phyloP scores from a whole-genome alignment of 805 yeast species.

The Brettanomyces custersianus region DNA sequence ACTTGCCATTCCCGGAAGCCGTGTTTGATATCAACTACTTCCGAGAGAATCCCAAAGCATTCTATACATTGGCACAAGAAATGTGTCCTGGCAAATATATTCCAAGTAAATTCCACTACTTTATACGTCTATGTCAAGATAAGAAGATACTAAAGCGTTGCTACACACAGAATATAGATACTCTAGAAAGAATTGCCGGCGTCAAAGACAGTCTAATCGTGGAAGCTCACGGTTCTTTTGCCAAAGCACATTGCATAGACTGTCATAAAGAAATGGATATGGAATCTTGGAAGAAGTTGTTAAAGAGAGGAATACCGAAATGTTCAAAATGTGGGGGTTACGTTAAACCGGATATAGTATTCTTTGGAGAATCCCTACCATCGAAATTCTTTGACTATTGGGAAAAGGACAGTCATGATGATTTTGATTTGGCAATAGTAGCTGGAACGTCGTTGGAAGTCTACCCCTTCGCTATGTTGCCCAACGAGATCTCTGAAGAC shows the following conservation, averaged over 20 bases:
- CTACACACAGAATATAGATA: conserved; percentile 90
- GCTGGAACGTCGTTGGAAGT: conserved; percentile 92
- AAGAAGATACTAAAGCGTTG: conserved; percentile 55
- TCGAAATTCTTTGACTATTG: conserved; percentile 54
- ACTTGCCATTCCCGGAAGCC: conserved; percentile 90
- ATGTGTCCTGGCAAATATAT: conserved; percentile 79
- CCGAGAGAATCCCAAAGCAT: conserved; percentile 68
- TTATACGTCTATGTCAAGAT: conserved; percentile 60
- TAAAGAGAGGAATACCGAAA: conserved; percentile 33
- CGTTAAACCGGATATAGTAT: conserved; percentile 90
- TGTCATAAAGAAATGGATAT: conserved; percentile 50
- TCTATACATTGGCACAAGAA: conserved; percentile 76
- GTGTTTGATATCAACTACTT: conserved; percentile 87
- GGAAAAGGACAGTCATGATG: conserved; percentile 45
- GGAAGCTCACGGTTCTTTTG: conserved; percentile 96
- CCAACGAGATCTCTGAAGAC: conserved; percentile 45
- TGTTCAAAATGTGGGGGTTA: conserved; percentile 65
- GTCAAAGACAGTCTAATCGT: conserved; percentile 54
- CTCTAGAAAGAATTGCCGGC: conserved; percentile 82
- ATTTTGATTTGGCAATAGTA: conserved; percentile 63
- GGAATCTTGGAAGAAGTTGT: conserved; percentile 32
- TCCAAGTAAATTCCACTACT: conserved; percentile 76
- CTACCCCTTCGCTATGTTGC: conserved; percentile 81
- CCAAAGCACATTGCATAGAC: conserved; percentile 71
- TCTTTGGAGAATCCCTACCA: conserved; percentile 88